phyloP scores from a whole-genome alignment of 1,284 basidiomycete genomes.

The Leccinum subrobustum region DNA sequence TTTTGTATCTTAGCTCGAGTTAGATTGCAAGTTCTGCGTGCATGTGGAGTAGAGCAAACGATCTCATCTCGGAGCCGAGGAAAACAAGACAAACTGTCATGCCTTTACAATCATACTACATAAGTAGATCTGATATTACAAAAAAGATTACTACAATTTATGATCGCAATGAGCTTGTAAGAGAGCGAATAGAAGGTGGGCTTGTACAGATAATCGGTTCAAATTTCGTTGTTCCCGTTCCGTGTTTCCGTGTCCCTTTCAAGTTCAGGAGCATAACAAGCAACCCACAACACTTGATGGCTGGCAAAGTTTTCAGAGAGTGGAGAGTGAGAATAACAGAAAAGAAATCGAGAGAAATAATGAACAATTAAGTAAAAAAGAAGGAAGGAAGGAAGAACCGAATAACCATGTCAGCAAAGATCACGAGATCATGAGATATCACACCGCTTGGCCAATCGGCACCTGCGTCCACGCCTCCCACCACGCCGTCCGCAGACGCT shows the following conservation, averaged over 20 bases:
- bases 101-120: neutral
- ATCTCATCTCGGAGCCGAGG: neutral
- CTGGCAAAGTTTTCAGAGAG: neutral
- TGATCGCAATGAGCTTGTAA: neutral
- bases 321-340: neutral
- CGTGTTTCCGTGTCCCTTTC: neutral
- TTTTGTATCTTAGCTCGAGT: neutral
- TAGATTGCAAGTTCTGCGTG: neutral
- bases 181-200: neutral
- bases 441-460: slow-evolving; percentile 33
- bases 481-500: slow-evolving; percentile 40
- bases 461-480: slow-evolving; percentile 40
- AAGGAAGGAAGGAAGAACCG: neutral
- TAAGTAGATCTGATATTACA: neutral
- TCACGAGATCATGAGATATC: slow-evolving; percentile 2
- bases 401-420: neutral
- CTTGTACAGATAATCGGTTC: neutral
- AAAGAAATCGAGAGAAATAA: neutral
- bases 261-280: neutral
- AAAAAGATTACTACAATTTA: neutral
- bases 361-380: neutral
- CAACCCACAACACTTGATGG: neutral
- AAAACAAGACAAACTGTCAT: neutral
- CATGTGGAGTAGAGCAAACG: neutral
- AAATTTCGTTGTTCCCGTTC: neutral